Evolutionary conservation across 2,329 filamentous ascomycete species (phyloP), one percentile per base, ranked within the genome.

Genomic region (Hypocreales sp.): DNA sequence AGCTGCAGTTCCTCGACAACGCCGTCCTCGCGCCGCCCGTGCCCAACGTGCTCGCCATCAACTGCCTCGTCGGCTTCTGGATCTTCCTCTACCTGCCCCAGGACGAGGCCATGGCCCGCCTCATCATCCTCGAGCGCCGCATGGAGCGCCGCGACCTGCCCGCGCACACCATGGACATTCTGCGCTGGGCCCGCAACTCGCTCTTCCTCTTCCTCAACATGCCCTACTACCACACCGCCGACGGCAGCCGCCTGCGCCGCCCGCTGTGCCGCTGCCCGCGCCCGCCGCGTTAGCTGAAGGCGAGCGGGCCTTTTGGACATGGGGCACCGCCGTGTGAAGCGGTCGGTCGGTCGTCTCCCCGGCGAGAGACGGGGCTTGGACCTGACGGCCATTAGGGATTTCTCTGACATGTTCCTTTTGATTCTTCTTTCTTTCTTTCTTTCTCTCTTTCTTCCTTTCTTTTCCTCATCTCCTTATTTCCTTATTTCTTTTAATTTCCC

Each of bases 1-100:
- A 50, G 25, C 32, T 49, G 4, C 38, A 51, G 24, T 49, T 48
- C 20, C 48, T 58, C 23, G 48, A 42, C 15, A 51, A 53, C 22
- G 55, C 50, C 13, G 35, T 52, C 16, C 32, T 52, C 9, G 35
- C 44, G 15, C 39, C 37, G 8, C 31, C 44, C 6, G 31, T 43
- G 25, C 47, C 48, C 9, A 45, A 44, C 15, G 15, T 31, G 3
- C 32, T 54, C 9, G 37, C 46, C 23, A 39, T 43, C 27, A 48
- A 49, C 28, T 48, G 47, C 26, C 39, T 55, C 6, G 25, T 48
- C 16, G 33, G 39, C 25, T 26, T 31, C n/a, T 42, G 42, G 37
- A 23, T 50, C 2, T 48, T 45, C 18, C 29, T 24, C 5, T 39
- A 32, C 11, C 22, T 53, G 8, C 51, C 51, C 5, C 32, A 31